Evolutionary conservation across 1,284 basidiomycete genomes (phyloP), one percentile per base, ranked within the genome.

Genomic region (Leucoagaricus sp.): DNA sequence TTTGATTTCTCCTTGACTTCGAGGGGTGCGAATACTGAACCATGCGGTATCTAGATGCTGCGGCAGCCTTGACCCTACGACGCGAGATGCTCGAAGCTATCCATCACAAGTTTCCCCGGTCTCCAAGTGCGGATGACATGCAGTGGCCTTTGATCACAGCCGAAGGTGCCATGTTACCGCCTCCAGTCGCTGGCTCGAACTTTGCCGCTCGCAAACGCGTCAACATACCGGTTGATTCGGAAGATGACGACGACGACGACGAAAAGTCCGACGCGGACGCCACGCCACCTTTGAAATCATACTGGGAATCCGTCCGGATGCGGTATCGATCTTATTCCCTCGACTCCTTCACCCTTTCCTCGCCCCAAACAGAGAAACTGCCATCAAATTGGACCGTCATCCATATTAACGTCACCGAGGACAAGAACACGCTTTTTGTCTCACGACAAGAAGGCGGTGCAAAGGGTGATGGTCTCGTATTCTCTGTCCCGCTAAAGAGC

Each of bases 401-500:
- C 53, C 93, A 89, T 59, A 86, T 99, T 62, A 89, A 81, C 60
- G 78, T 98, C 49, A 89, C 91, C 0, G 83, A 89, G 5, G 94
- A 97, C 65, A 85, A 85, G 61, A 87, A 84, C 62, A 91, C 90
- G 3, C 80, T 99, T 67, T 88, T 98, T 60, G 72, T 98, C 44
- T 88, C 92, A 1, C 87, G 95, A 12, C 89, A 95, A 63, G 81
- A 87, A 36, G 78, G 83, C 2, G 76, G 79, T 3, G 72, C 74
- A 6, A 74, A 81, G 2, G 51, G 64, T 29, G 63, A 69, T 15
- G 91, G 93, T 0, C 74, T 97, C 26, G 79, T 96, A 10, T 94
- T 98, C 71, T 93, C 90, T 61, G 77, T 99, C 4, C 96, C 97
- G 0, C 76, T 99, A 26, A 89, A 93, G 61, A 90, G 90, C 21